Evolutionary conservation across 306 rosid species (phyloP).

Genomic region (Quercus gilva): DNA sequence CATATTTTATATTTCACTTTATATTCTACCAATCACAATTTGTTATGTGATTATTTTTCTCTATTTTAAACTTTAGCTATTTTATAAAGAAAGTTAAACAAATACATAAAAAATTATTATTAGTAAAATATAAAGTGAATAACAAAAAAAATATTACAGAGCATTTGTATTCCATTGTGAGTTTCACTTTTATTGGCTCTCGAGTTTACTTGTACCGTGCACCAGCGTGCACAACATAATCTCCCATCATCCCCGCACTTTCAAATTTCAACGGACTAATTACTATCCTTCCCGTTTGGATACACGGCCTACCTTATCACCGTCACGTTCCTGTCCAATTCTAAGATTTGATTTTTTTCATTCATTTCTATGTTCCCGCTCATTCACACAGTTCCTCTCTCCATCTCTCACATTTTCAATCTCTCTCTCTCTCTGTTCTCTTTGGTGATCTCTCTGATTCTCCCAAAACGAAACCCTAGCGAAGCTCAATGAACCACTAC

Average conservation of each 20-base stretch:
- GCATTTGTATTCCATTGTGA: no score
- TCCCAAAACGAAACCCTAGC: slow-evolving; percentile 44
- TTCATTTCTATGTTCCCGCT: slow-evolving; percentile 17
- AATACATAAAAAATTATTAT: fast-evolving
- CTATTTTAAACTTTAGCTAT: no score
- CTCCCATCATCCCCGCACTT: neutral
- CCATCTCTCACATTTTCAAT: neutral
- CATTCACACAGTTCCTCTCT: slow-evolving; percentile 4
- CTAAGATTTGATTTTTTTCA: neutral
- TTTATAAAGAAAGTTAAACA: no score
- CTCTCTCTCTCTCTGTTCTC: neutral
- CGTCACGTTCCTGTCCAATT: neutral
- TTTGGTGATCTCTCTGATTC: neutral
- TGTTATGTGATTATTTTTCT: no score
- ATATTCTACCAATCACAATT: no score
- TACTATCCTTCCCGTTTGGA: neutral
- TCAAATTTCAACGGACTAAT: neutral
- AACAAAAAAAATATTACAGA: fast-evolving
- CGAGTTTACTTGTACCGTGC: neutral
- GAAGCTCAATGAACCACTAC: slow-evolving; percentile 70
- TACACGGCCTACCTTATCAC: neutral
- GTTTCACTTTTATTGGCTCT: no score
- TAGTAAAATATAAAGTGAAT: fast-evolving
- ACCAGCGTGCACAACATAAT: neutral
- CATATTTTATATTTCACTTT: no score